Evolutionary conservation across 129 eudicot species (phyloP), one percentile per base, ranked within the genome.

Genomic region (Logfia minima): DNA sequence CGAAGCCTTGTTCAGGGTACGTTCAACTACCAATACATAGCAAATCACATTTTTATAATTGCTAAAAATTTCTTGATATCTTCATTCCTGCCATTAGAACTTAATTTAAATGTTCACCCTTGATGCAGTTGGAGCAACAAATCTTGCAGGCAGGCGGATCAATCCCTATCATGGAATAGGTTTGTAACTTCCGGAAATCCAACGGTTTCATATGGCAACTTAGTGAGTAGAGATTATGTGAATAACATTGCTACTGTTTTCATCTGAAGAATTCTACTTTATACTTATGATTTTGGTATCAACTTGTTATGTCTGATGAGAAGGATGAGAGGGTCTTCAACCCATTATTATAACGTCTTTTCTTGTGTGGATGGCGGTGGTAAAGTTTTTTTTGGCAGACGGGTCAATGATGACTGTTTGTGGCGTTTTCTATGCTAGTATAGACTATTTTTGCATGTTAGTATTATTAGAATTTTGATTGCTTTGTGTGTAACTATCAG

Each of bases 71-170:
- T 75, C 37, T 43, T n/a, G 28, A 28, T 24, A 5, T 37, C 70
- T 58, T 35, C 68, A 0, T 58, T 21, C 56, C 55, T 73, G 53
- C 68, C 29, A 4, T 11, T 71, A 53, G 32, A 53, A 74, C 68
- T 34, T 74, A 60, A 52, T 75, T 43, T 4, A 62, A 62, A 18
- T 28, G 5, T 62, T 18, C 45, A 75, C 21, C 16, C 8, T 6
- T 28, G n/a, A 41, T 79, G 84, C 87, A 88, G 97, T 74, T 91
- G 87, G 94, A 91, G 90, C 87, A 78, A 77, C 92, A 91, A 78
- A 86, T 91, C 79, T 63, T 86, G 74, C 87, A 84, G 29, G 97
- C 97, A 43, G 97, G 97, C 21, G 97, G 94, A 62, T 74, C 82
- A 60, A 82, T 85, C 78, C 94, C 94, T 23, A 68, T 80, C 65